Base-by-base conservation (phyloP, 768 basidiomycete genomes). In the Podaxis sp. region DNA sequence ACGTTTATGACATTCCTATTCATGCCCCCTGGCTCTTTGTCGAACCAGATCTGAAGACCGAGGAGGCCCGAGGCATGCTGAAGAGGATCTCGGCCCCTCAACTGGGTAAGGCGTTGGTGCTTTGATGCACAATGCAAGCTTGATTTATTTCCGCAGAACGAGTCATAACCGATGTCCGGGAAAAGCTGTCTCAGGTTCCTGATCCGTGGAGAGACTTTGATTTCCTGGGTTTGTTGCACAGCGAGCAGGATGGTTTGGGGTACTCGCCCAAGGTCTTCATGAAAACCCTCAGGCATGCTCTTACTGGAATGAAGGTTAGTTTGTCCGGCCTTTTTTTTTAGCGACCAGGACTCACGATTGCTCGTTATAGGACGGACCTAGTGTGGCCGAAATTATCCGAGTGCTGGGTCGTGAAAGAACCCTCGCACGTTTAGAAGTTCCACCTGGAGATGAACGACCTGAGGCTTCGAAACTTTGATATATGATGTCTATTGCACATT, bases 301-400 rank as follows among this genome's bases (percentile, higher is more conserved):
- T 97, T 67, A 95, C 90, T 1, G 95, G 88, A 2, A 84, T 87
- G 77, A 94, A 92, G 85, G 95, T 90, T 61, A n/a, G 81, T 69
- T 30, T 33, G 38, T 13, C 52, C 22, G 24, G 0, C 38, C 53
- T 17, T 26, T 39, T 28, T 26, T 40, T 24, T 30, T 28, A 42
- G 6, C 26, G 22, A 22, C 44, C 52, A 2, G 26, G 30, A 57
- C 33, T 36, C 17, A 33, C 59, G 5, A 63, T 40, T 28, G 49
- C 63, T 53, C 30, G 15, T 63, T 57, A 4, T 57, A 84, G 84
- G 81, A 82, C 64, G 84, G 84, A 13, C 83, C 83, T 3, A 74
- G 76, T 4, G 67, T 84, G 13, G 75, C 76, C 2, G 82, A 84
- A 63, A 72, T 80, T 17, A 77, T 84, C 70, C 68, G 71, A 22